These are phyloP conservation scores for Funneliformis caledonium DNA, from an alignment of 371 early-diverging fungal species.

Conservation along the genomic window DNA sequence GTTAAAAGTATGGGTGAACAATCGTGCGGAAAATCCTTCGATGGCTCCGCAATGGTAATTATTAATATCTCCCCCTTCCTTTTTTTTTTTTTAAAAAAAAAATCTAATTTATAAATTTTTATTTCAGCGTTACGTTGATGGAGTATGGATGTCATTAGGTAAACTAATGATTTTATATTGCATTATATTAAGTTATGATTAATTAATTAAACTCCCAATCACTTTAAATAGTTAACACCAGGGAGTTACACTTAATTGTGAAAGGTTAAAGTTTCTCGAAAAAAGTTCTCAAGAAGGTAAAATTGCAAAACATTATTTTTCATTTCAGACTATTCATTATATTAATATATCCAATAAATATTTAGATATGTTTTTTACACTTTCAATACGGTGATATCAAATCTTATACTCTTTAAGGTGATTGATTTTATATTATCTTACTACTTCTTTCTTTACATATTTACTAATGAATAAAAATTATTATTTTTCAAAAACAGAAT, in stretches of 20 bases:
- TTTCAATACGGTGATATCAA: slow-evolving; percentile 16
- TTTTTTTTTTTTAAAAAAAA: no score
- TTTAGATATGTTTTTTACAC: slow-evolving; percentile 10
- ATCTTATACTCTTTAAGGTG: slow-evolving; percentile 28
- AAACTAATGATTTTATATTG: not conserved
- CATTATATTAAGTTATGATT: not conserved
- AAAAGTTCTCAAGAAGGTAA: not conserved
- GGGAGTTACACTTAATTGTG: slow-evolving; percentile 27
- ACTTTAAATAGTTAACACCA: not conserved
- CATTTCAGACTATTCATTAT: not conserved
- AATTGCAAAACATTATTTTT: not conserved
- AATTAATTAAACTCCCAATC: not conserved
- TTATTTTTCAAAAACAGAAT: not conserved
- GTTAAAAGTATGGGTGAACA: slow-evolving; percentile 41
- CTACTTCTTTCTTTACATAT: not conserved
- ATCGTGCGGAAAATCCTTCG: slow-evolving; percentile 30
- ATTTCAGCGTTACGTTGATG: slow-evolving; percentile 18
- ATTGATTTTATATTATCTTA: not conserved
- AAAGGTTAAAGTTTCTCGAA: not conserved
- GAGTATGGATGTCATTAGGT: slow-evolving; percentile 37
- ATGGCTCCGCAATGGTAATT: slow-evolving; percentile 35
- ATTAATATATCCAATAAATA: not conserved
- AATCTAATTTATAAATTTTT: not conserved
- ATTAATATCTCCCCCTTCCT: not conserved
- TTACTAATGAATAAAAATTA: not conserved